Percentiles rank a stretch among this genome's conserved stretches.
Evolutionary conservation across 768 basidiomycete genomes (phyloP).

Genomic region (Termitomyces sp.): DNA sequence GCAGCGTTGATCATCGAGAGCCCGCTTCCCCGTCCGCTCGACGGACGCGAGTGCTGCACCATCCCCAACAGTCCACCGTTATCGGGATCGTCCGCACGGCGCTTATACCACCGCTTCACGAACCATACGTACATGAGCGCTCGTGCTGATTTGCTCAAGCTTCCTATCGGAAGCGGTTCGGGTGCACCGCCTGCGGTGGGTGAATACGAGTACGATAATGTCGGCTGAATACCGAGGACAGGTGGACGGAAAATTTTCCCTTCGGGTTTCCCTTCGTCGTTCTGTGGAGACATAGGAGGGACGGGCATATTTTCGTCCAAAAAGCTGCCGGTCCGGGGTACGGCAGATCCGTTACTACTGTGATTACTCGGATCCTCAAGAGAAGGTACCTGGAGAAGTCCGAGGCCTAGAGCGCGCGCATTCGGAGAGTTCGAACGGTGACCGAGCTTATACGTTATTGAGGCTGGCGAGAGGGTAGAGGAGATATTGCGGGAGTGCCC

Average conservation of each 20-base stretch:
- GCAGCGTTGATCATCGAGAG: neutral
- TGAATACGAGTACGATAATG: slow-evolving; percentile 41
- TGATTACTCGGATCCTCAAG: slow-evolving; percentile 8
- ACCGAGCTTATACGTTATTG: slow-evolving; percentile 6
- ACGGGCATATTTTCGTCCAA: neutral
- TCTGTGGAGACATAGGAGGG: neutral
- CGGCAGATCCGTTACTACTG: neutral
- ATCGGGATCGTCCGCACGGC: slow-evolving; percentile 28
- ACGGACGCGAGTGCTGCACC: slow-evolving; percentile 3
- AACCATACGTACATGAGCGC: slow-evolving; percentile 67
- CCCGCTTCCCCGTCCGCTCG: neutral
- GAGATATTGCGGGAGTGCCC: slow-evolving; percentile 14
- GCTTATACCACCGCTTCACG: slow-evolving; percentile 71
- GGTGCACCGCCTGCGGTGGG: slow-evolving; percentile 17
- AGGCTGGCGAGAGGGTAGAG: slow-evolving; percentile 4
- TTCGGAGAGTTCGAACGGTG: slow-evolving; percentile 17
- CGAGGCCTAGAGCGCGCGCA: slow-evolving; percentile 7
- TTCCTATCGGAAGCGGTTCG: slow-evolving; percentile 4
- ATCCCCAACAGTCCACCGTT: slow-evolving; percentile 36
- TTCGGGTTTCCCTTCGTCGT: slow-evolving; percentile 2
- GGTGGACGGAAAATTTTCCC: slow-evolving; percentile 27
- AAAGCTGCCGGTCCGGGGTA: neutral
- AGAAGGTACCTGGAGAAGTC: slow-evolving; percentile 11
- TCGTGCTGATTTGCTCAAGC: slow-evolving; percentile 7
- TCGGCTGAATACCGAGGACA: slow-evolving; percentile 63